phyloP scores from a whole-genome alignment of 352 stramenopile species.

The Phytophthora pinifolia region DNA sequence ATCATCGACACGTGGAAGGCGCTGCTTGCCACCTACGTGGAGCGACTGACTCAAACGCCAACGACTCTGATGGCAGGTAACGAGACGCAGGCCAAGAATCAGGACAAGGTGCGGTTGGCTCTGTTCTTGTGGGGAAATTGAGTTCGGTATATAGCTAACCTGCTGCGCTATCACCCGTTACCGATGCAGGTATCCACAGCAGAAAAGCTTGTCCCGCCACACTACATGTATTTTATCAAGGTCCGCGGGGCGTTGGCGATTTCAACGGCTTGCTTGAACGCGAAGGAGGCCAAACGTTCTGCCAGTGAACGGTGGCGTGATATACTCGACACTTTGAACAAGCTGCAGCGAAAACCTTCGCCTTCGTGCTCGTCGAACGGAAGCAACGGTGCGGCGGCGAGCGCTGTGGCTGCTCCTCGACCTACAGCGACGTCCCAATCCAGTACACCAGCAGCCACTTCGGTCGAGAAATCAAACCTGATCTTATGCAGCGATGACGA shows the following conservation, averaged over 20 bases:
- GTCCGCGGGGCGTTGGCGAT: constrained; percentile 48
- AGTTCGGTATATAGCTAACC: background rate
- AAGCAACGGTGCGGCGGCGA: constrained; percentile 6
- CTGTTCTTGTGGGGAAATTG: background rate
- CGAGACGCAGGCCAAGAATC: constrained; percentile 52
- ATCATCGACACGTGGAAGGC: constrained; percentile 54
- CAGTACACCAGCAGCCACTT: background rate
- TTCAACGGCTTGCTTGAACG: constrained; percentile 58
- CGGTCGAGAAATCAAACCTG: constrained; percentile 36
- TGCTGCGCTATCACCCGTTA: background rate
- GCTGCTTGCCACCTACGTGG: constrained; percentile 48
- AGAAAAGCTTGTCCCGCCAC: constrained; percentile 39
- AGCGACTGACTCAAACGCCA: constrained; percentile 41
- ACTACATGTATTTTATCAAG: constrained; percentile 59
- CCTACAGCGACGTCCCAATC: constrained; percentile 9
- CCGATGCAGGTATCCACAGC: constrained; percentile 22
- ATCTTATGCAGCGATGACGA: constrained; percentile 68
- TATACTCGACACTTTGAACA: constrained; percentile 50
- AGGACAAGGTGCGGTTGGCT: constrained; percentile 29
- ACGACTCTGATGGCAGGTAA: constrained; percentile 70
- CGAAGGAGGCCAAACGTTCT: constrained; percentile 74
- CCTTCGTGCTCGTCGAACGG: constrained; percentile 8
- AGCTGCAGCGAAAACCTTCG: constrained; percentile 13
- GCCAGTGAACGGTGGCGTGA: constrained; percentile 74
- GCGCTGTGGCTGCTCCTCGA: constrained; percentile 1